Conservation (phyloP, 106 monocot genomes). For the Phalaenopsis equestris region DNA sequence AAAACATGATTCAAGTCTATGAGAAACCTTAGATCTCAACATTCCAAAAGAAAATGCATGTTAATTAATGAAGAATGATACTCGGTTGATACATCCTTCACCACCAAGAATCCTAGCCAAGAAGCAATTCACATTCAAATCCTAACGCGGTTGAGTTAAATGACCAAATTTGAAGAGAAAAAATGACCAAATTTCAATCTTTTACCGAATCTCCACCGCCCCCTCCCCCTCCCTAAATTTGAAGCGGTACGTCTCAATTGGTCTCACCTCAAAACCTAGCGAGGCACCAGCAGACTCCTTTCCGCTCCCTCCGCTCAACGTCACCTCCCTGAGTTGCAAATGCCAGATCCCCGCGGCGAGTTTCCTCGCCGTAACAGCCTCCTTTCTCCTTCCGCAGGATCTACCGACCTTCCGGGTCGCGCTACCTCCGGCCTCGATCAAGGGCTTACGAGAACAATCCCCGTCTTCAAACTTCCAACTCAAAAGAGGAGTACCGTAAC, state of each 20-base stretch:
- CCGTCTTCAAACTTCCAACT: constrained; percentile 60
- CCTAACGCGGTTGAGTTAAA: background rate
- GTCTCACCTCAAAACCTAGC: constrained; percentile 1
- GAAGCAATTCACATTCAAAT: background rate
- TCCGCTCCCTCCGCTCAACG: background rate
- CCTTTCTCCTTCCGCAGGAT: background rate
- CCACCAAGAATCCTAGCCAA: background rate
- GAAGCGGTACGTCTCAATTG: background rate
- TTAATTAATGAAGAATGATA: background rate
- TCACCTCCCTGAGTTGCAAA: constrained; percentile 3
- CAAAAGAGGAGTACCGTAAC: constrained; percentile 60
- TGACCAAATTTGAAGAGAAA: background rate
- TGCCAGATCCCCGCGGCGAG: constrained; percentile 84
- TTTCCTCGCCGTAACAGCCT: constrained; percentile 56
- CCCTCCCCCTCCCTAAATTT: background rate
- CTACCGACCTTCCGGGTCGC: background rate
- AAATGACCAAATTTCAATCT: background rate
- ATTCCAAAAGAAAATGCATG: no score
- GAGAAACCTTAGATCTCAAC: background rate
- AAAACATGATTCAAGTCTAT: background rate
- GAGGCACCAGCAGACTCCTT: background rate
- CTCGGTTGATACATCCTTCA: background rate
- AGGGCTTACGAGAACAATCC: background rate
- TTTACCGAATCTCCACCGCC: background rate
- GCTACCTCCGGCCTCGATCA: background rate